Conservation (phyloP, 805 yeast species). For the Komagataella pseudopastoris region DNA sequence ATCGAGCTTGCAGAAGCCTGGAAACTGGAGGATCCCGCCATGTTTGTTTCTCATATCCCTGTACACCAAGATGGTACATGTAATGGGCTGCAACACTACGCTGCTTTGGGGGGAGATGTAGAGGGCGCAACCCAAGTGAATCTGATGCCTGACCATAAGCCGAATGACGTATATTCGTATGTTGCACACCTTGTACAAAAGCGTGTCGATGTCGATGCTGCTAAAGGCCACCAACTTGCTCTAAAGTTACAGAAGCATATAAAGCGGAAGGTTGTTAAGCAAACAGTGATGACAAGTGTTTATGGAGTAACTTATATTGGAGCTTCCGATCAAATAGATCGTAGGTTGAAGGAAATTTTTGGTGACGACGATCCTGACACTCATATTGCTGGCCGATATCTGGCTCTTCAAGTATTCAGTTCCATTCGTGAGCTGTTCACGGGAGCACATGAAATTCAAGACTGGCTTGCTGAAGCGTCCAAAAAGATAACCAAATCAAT, state of each 20-base stretch:
- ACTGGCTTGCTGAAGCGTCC: constrained; percentile 89
- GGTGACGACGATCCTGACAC: constrained; percentile 27
- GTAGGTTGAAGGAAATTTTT: constrained; percentile 51
- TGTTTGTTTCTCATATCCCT: constrained; percentile 57
- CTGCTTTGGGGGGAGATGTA: constrained; percentile 75
- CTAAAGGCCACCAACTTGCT: constrained; percentile 40
- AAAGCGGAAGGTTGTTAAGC: constrained; percentile 83
- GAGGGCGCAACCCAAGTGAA: constrained; percentile 79
- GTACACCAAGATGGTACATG: constrained; percentile 84
- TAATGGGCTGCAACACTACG: constrained; percentile 78
- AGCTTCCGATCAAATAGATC: constrained; percentile 78
- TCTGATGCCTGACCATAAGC: constrained; percentile 53
- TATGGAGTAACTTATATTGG: constrained; percentile 95
- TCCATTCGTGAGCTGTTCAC: constrained; percentile 77
- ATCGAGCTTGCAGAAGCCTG: constrained; percentile 52
- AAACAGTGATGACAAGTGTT: constrained; percentile 96
- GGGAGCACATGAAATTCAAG: constrained; percentile 92
- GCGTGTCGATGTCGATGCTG: constrained; percentile 40
- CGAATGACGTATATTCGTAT: constrained; percentile 64
- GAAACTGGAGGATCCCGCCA: constrained; percentile 47
- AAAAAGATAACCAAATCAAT: constrained; percentile 66
- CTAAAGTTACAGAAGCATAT: constrained; percentile 44
- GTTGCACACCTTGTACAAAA: constrained; percentile 53
- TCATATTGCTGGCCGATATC: constrained; percentile 33
- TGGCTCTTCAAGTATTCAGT: constrained; percentile 67